Conservation (phyloP, 345 rosid genomes). For the Cardamine resedifolia region DNA sequence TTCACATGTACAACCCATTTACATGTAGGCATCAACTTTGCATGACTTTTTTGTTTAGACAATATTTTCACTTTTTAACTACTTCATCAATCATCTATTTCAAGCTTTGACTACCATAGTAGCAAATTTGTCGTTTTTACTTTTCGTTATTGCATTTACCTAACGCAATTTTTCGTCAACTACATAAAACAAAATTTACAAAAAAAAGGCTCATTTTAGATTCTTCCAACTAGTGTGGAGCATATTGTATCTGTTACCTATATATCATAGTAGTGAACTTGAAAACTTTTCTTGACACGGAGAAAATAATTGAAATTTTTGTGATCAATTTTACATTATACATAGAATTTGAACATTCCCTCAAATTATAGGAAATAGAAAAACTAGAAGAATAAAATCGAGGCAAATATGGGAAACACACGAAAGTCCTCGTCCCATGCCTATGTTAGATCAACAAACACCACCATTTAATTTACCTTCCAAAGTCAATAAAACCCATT, state of each 20-base stretch:
- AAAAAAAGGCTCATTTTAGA: background rate
- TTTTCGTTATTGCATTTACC: constrained; percentile 11
- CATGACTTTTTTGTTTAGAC: constrained; percentile 25
- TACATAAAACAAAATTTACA: constrained; percentile 7
- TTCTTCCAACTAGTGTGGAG: background rate
- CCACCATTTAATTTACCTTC: too few species aligned
- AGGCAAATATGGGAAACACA: constrained; percentile 23
- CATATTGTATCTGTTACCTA: background rate
- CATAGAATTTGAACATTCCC: background rate
- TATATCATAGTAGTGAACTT: background rate
- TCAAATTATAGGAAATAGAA: background rate
- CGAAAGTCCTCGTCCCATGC: constrained; percentile 31
- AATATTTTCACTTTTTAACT: constrained; percentile 25
- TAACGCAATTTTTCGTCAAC: constrained; percentile 20
- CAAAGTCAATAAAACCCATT: constrained; percentile 21
- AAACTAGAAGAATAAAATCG: background rate
- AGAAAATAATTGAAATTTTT: background rate
- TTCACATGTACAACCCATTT: constrained; percentile 20
- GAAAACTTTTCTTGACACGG: background rate
- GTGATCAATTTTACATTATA: background rate
- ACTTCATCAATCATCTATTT: constrained; percentile 21
- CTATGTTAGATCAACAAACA: constrained; percentile 36
- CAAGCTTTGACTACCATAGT: constrained; percentile 23
- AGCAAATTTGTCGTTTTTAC: constrained; percentile 10
- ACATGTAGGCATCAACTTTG: constrained; percentile 31